phyloP scores from a whole-genome alignment of 306 rosid genomes.

The Rubus idaeus region DNA sequence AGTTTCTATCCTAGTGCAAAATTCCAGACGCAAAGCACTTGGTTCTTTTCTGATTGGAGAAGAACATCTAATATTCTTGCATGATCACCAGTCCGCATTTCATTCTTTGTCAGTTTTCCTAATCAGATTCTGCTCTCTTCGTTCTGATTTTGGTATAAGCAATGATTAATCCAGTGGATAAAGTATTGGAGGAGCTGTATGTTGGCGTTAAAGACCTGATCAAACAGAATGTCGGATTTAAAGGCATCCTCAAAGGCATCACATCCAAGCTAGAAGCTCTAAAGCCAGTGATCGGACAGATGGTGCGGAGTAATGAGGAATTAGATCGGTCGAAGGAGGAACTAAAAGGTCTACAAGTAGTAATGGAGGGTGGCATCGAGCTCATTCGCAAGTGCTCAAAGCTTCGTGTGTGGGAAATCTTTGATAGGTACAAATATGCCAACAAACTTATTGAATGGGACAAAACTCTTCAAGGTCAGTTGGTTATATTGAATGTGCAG shows the following conservation, averaged over 20 bases:
- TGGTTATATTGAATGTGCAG: slow-evolving; percentile 21
- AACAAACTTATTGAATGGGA: slow-evolving; percentile 35
- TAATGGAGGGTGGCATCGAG: background rate
- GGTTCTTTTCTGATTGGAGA: background rate
- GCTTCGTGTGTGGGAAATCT: accelerated
- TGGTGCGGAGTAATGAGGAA: background rate
- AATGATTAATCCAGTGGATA: background rate
- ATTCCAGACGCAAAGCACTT: too few species aligned
- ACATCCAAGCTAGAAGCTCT: background rate
- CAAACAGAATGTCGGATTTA: background rate
- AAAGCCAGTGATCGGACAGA: background rate
- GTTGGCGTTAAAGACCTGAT: background rate
- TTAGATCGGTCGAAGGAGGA: background rate
- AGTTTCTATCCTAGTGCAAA: background rate
- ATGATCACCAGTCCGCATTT: background rate
- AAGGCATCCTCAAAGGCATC: background rate
- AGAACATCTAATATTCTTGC: background rate
- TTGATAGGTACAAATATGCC: background rate
- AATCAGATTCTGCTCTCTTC: background rate
- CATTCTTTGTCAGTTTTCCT: background rate
- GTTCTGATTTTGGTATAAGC: background rate
- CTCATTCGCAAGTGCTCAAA: background rate
- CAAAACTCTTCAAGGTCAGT: background rate
- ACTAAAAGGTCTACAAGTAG: background rate
- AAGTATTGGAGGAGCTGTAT: background rate